These are phyloP conservation scores for Yarrowia sp. DNA, from an alignment of 805 yeast genomes.

Conservation along the genomic window DNA sequence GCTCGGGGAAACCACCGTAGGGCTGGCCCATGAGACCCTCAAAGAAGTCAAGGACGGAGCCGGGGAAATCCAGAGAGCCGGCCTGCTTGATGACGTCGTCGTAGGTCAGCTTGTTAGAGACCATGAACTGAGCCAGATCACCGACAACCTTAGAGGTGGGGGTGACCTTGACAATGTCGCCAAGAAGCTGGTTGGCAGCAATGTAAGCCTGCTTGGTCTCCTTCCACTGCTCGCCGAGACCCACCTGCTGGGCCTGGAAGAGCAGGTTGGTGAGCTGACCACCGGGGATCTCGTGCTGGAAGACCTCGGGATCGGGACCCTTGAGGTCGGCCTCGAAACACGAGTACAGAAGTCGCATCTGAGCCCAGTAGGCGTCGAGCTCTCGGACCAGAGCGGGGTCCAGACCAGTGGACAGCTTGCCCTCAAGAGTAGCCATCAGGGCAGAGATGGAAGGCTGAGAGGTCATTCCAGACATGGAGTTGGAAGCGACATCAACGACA, in stretches of 20 bases:
- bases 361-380: constrained; percentile 96
- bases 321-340: constrained; percentile 98
- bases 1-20: constrained; percentile 99
- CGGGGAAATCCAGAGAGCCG: constrained; percentile 94
- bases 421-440: constrained; percentile 88
- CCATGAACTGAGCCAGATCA: constrained; percentile 99
- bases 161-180: constrained; percentile 97
- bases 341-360: constrained; percentile 94
- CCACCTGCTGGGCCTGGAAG: constrained; percentile 99
- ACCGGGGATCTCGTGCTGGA: constrained; percentile 98
- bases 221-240: constrained; percentile 95
- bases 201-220: constrained; percentile 95
- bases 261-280: constrained; percentile 97
- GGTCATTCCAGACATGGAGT: constrained; percentile 98
- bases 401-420: constrained; percentile 78
- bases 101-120: constrained; percentile 83
- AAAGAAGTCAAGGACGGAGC: constrained; percentile 96
- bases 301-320: constrained; percentile 99
- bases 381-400: constrained; percentile 72
- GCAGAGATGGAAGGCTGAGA: constrained; percentile 98
- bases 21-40: constrained; percentile 99
- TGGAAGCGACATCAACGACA: constrained; percentile 95
- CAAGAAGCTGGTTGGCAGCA: constrained; percentile 87
- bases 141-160: constrained; percentile 99
- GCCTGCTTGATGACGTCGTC: constrained; percentile 91